These are phyloP conservation scores for Leonotis leonurus DNA, from an alignment of 257 asterid species.

Conservation along the genomic window DNA sequence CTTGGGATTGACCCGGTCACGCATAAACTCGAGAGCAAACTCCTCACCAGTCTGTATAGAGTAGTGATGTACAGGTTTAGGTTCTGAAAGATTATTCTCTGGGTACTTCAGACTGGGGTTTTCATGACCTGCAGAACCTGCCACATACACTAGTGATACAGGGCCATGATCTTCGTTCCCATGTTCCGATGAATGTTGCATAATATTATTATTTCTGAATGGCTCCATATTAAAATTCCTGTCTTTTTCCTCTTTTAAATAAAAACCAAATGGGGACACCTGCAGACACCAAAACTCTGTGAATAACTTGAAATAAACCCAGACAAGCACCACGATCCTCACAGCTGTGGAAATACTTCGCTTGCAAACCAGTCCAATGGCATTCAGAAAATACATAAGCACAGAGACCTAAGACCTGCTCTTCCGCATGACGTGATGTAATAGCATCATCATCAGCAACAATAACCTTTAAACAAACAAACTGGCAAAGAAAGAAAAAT, in stretches of 20 bases:
- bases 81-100: slow-evolving; percentile 36
- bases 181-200: slow-evolving; percentile 33
- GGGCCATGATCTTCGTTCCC: slow-evolving; percentile 37
- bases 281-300: slow-evolving; percentile 27
- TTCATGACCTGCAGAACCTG: slow-evolving; percentile 37
- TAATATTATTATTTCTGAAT: slow-evolving; percentile 28
- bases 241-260: slow-evolving; percentile 15
- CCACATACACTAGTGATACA: slow-evolving; percentile 36
- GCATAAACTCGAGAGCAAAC: slow-evolving; percentile 88
- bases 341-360: slow-evolving; percentile 24
- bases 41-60: slow-evolving; percentile 98
- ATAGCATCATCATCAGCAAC: background rate
- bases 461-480: background rate
- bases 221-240: slow-evolving; percentile 44
- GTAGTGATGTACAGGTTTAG: slow-evolving; percentile 68
- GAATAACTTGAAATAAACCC: slow-evolving; percentile 28
- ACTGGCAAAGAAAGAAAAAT: slow-evolving; percentile 19
- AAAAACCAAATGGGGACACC: slow-evolving; percentile 20
- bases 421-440: slow-evolving; percentile 6
- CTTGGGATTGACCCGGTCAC: slow-evolving; percentile 59
- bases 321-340: slow-evolving; percentile 33
- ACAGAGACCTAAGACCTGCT: slow-evolving; percentile 22
- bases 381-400: slow-evolving; percentile 24
- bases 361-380: slow-evolving; percentile 27
- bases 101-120: slow-evolving; percentile 32